These are phyloP conservation scores for Theobroma grandiflorum DNA, from an alignment of 441 rosid genomes.

Conservation along the genomic window DNA sequence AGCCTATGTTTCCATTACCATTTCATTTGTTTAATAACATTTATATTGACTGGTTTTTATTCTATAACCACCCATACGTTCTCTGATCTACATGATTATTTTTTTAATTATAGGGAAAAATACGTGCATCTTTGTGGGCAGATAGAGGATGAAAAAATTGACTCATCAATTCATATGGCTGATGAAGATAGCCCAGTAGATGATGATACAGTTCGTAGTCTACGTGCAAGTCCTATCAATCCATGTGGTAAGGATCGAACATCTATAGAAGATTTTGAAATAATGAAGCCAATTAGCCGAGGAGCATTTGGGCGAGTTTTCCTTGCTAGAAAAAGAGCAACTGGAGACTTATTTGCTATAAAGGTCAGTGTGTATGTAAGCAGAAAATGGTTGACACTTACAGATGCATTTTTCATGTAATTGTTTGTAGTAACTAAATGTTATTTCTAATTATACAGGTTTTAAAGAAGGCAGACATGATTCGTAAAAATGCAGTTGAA, in stretches of 20 bases:
- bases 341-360: conserved; percentile 96
- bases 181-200: conserved; percentile 92
- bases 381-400: conserved; percentile 24
- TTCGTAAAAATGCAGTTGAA: conserved; percentile 97
- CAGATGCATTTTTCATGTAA: not conserved
- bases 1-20: conserved; percentile 18
- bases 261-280: conserved; percentile 97
- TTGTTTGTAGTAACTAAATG: conserved; percentile 4
- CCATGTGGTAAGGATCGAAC: conserved; percentile 83
- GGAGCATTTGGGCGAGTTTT: conserved; percentile 98
- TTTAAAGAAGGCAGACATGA: conserved; percentile 95
- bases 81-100: conserved; percentile 28
- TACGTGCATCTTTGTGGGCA: conserved; percentile 79
- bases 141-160: conserved; percentile 86
- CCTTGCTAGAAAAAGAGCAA: conserved; percentile 90
- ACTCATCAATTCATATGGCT: conserved; percentile 58
- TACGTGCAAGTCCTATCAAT: conserved; percentile 90
- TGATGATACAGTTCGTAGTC: conserved; percentile 81
- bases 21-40: not conserved
- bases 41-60: not conserved
- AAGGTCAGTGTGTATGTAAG: conserved; percentile 58
- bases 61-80: conserved; percentile 16
- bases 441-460: conserved; percentile 57
- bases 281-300: conserved; percentile 96
- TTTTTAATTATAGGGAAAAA: conserved; percentile 73